Evolutionary conservation across 257 asterid species (phyloP), one percentile per base, ranked within the genome.

Genomic region (Salvia splendens): DNA sequence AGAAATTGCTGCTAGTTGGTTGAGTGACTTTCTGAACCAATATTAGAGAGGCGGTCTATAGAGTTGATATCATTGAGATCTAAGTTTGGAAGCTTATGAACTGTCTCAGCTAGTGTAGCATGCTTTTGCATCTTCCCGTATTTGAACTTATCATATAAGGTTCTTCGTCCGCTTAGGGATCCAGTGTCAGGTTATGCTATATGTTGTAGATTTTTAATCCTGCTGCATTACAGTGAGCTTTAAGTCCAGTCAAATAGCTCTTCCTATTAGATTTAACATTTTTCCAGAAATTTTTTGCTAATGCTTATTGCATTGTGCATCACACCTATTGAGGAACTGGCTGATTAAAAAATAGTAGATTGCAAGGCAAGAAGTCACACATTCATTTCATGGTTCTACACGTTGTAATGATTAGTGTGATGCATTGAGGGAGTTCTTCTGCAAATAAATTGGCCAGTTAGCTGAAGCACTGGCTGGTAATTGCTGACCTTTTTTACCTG

Each of bases 401-500:
- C 24, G 16, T 49, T 60, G 17, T 43, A 24, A 28, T 72, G 63
- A 64, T 69, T 65, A 65, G 62, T 46, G 47, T 74, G 59, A 66
- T 61, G 35, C 45, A 7, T 54, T 46, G 42, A 60, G 59, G 68
- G 55, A 17, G 65, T 50, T 38, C 69, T 56, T 73, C 58, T n/a
- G 7, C 1, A 14, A 49, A 65, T 47, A 65, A 46, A 48, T 65
- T 43, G 55, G 65, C 15, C 62, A 5, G 9, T 61, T 45, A 67
- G 32, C 70, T 63, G 69, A 65, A 63, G 60, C 33, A 54, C 12
- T 52, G 17, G 15, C 54, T 51, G 48, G 60, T 59, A 65, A 54
- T 14, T 56, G 50, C 76, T 71, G 12, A 46, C 53, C 45, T 71
- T 47, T 51, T 50, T 64, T 73, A 63, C 53, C 70, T 78, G 28